Base-by-base conservation (phyloP, 2,329 filamentous ascomycete genomes). In the Epichloe elymi region DNA sequence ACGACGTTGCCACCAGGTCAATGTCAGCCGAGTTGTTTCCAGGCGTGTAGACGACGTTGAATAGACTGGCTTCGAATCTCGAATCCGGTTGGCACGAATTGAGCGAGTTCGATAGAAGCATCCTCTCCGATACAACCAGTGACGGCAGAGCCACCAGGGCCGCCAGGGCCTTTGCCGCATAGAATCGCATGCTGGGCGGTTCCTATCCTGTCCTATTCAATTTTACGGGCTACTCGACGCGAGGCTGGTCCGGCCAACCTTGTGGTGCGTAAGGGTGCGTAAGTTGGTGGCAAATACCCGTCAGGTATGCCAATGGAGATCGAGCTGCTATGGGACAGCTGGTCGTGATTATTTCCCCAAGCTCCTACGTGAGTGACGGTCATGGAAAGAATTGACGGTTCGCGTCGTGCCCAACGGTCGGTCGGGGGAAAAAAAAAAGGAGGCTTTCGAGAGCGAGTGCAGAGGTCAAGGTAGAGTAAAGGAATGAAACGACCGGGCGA, bases 1-100 rank as follows among this genome's bases (percentile, higher is more conserved):
- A 73, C 20, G 87, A 90, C 36, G 86, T 81, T 55, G 86, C 87
- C 54, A 84, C 76, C 57, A 94, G 80, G 62, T 86, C 76, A 66
- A 91, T 79, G 49, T 74, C 69, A 49, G 88, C 71, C 35, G 80
- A 80, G 57, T 75, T 74, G 67, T 91, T 90, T 62, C 75, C 70
- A 19, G 85, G 83, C 1, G 81, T 85, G 66, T 85, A 86, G 56
- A 78, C 70, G 64, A 93, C 84, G 59, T 90, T 83, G 78, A 94
- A 94, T 52, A 89, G 75, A 58, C 83, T 88, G 58, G 88, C 88
- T 3, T 84, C 85, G 67, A 95, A 91, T 62, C 80, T 82, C 38
- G 85, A 88, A 67, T 88, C 83, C 49, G 78, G 71, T 72, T 87
- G 83, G 69, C 88, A 95, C 35, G 85, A 76, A 65, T 85, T 86